Evolutionary conservation across 768 basidiomycete species (phyloP).

Genomic region (Pleurotus ostreatus): DNA sequence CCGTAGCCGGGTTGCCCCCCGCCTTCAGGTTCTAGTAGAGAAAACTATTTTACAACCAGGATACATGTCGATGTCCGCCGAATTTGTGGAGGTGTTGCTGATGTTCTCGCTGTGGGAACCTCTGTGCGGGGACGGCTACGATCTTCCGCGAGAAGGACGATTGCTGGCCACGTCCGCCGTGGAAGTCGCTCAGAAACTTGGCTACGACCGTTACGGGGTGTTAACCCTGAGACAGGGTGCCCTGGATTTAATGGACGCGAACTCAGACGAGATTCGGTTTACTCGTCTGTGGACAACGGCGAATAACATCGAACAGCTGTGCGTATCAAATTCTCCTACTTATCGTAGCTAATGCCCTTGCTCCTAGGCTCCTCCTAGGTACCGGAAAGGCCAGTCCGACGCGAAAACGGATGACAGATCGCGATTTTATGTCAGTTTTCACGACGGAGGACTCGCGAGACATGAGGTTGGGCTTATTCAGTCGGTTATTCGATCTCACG

Average conservation of each 20-base stretch:
- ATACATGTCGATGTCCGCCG: slow-evolving; percentile 37
- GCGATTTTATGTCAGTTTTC: slow-evolving; percentile 11
- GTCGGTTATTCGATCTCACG: slow-evolving; percentile 29
- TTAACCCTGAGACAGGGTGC: not conserved
- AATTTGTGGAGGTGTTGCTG: slow-evolving; percentile 36
- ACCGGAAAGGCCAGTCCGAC: slow-evolving; percentile 37
- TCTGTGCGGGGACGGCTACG: slow-evolving; percentile 25
- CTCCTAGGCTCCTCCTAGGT: slow-evolving; percentile 33
- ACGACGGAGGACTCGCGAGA: slow-evolving; percentile 22
- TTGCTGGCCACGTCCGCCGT: slow-evolving; percentile 37
- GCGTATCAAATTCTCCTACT: not conserved
- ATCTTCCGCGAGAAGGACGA: slow-evolving; percentile 32
- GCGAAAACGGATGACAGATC: slow-evolving; percentile 18
- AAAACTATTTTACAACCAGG: slow-evolving; percentile 34
- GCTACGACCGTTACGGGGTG: slow-evolving; percentile 15
- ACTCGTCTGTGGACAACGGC: not conserved
- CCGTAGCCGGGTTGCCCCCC: slow-evolving; percentile 31
- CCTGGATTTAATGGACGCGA: not conserved
- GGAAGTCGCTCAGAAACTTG: slow-evolving; percentile 42
- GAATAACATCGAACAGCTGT: slow-evolving; percentile 4
- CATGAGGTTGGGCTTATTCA: slow-evolving; percentile 31
- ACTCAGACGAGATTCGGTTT: not conserved
- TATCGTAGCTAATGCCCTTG: not conserved
- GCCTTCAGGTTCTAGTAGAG: slow-evolving; percentile 37
- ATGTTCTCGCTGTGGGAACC: slow-evolving; percentile 43